Base-by-base conservation (phyloP, 1,284 basidiomycete species). In the Pulveroboletus sp. region DNA sequence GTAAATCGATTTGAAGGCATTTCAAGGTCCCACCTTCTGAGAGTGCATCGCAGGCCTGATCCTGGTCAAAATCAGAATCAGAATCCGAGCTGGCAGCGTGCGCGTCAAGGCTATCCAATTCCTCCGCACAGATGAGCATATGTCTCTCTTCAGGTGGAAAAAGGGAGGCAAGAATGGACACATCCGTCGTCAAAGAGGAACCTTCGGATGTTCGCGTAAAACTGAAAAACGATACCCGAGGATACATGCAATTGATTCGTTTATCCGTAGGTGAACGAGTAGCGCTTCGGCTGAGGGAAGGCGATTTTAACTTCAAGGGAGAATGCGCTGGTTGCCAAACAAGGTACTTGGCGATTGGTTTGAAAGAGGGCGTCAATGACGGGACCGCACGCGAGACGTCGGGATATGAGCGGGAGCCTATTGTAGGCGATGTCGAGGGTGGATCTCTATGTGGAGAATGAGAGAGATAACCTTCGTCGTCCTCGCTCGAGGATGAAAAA, bases 151-250 rank as follows among this genome's bases (percentile, higher is more conserved):
- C 76, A 13, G 79, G 79, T 21, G 85, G 83, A 67, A 89, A 89
- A 9, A 89, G 72, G 29, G 80, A 73, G 16, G 86, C 82, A 8
- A 89, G 78, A 33, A 84, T 68, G 46, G 78, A 73, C 7, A 82
- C 81, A 49, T 86, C 83, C 2, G 86, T 82, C 3, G 86, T 87
- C 53, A 89, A 72, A 21, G 87, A 87, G 32, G 85, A 85, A 8
- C 86, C 85, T 72, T 89, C 87, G n/a, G 78, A 70, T 17, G 86
- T 87, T 57, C 85, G 78, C n/a, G 87, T 89, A 67, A 89, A 86
- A 59, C 81, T 86, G 70, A 88, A 89, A 72, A 89, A 88, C 10
- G 86, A 82, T n/a, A 84, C 77, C 21, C 70, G 56, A 50, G 61
- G 46, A 51, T 56, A 60, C 51, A 36, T 44, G 24, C 15, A 47